Base-by-base conservation (phyloP, 768 basidiomycete genomes). In the Lentinula edodes region DNA sequence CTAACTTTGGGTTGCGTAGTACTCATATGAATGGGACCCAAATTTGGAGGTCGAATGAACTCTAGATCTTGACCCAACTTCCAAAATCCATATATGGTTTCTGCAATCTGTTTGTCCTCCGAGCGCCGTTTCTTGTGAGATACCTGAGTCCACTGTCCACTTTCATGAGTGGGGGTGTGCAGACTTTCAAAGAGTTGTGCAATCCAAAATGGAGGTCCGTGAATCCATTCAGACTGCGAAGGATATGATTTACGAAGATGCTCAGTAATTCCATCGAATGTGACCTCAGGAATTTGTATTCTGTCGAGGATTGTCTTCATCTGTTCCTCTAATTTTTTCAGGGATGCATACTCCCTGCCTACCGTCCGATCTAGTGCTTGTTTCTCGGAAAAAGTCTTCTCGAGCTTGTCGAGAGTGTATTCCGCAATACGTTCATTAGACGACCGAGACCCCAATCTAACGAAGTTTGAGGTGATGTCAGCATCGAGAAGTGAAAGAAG, bases 381-480 rank as follows among this genome's bases (percentile, higher is more conserved):
- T 38, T 73, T 68, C 1, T 71, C 71, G 2, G 76, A 74, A 0
- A 75, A 76, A 38, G 72, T 70, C 66, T 64, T 68, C 66, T 90
- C 88, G 15, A 88, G 68, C 0, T 75, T 80, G 62, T 88, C 83
- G 15, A 92, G 77, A 3, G 81, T 84, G 69, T 78, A 90, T 54
- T 85, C 55, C 1, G 80, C 73, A n/a, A 90, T 83, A 16, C 81
- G 76, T 56, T 86, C 84, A 41, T 89, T 84, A 0, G 78, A 70
- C 0, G 87, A 80, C 15, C 85, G 80, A n/a, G 85, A 80, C 0
- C 91, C 91, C 6, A 91, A 76, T 0, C 91, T 85, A 2, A 91
- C 81, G 20, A 91, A 75, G 41, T 83, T 81, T 0, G 73, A 70
- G 0, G 89, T 90, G 64, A 91, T 89, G 0, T 71, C 69, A 0